Conservation (phyloP, 805 yeast species). For the Sungouiella thailandica region DNA sequence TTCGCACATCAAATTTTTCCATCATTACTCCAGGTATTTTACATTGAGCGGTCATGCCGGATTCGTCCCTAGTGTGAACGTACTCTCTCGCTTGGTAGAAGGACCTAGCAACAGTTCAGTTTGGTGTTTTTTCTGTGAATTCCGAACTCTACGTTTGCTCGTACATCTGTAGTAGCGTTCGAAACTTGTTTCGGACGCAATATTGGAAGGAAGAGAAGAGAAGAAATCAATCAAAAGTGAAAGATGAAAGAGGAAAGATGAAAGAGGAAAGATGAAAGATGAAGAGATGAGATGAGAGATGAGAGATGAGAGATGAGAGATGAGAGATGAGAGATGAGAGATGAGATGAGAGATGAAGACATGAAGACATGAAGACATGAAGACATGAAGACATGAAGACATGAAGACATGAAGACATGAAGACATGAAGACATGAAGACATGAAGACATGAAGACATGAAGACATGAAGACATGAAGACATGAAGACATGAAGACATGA, state of each 20-base stretch:
- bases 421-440: background rate
- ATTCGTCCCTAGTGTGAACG: conserved; percentile 13
- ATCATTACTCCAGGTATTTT: conserved; percentile 2
- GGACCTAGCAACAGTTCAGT: conserved; percentile 11
- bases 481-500: background rate
- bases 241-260: no score
- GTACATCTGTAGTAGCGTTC: conserved; percentile 13
- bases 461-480: background rate
- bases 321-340: no score
- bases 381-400: background rate
- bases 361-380: no score
- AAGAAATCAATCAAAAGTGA: no score
- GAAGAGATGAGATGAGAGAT: no score
- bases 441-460: background rate
- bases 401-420: background rate
- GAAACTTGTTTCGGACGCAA: no score
- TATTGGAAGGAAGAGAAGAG: no score
- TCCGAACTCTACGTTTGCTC: conserved; percentile 17
- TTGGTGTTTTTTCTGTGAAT: conserved; percentile 9
- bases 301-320: no score
- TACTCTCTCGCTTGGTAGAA: conserved; percentile 17
- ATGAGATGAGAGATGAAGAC: no score
- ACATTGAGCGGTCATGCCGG: conserved; percentile 17
- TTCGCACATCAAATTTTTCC: background rate
- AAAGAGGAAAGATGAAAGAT: no score